Base-by-base conservation (phyloP, 2,329 filamentous ascomycete genomes). In the Talaromyces rugulosus region DNA sequence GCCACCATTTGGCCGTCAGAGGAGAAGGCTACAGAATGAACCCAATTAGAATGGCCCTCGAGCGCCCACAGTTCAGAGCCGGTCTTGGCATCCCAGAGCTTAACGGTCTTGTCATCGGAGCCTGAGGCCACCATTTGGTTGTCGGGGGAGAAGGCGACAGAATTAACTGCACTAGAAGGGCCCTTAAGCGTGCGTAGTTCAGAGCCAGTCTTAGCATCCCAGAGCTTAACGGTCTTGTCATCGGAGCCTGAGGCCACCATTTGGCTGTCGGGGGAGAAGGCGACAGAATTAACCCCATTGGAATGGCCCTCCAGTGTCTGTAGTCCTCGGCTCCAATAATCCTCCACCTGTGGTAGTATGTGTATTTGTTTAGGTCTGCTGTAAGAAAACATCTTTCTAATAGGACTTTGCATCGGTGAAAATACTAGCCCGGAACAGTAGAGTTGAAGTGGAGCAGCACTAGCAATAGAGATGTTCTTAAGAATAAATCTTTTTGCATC, bases 351-450 rank as follows among this genome's bases (percentile, higher is more conserved):
- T 58, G 58, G 61, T 18, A 63, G 60, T 11, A 34, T 36, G 14
- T 31, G 6, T 27, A 71, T 65, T 63, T 64, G 68, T 36, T 52
- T 28, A 9, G 68, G 63, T 9, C 69, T 36, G 9, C 66, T 36
- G 27, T 56, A 27, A 30, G 59, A 9, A 64, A 72, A 75, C 4
- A 56, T 55, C 34, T 65, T 65, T 56, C 69, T 63, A 30, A 76
- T 64, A 12, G 70, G 61, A 56, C 68, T 71, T 12, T 27, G 58
- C 59, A 44, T 56, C 28, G 74, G 74, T 28, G 66, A 63, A 61
- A 76, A 78, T 14, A 72, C 51, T 0, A 77, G 62, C 4, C 71
- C 75, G 7, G 70, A 70, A 28, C 18, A 67, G 63, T 78, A 77
- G 16, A 73, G 52, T 63, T 78, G 73, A 27, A 78, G 72, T 11